Evolutionary conservation across 2,329 filamentous ascomycete species (phyloP).

Genomic region (Calonectria pseudoturangicola): DNA sequence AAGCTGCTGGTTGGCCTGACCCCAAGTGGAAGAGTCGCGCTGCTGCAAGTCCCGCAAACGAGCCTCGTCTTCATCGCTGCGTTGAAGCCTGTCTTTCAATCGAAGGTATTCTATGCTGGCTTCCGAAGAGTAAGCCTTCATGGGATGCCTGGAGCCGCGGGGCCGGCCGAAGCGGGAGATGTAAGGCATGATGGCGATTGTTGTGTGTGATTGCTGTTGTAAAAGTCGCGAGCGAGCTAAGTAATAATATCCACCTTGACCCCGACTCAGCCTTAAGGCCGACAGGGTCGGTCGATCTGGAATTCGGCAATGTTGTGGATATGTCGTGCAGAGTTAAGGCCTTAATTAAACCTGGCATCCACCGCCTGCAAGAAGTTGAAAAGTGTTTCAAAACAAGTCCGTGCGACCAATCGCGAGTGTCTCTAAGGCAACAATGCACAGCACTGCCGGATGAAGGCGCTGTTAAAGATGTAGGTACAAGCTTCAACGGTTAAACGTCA

Average conservation of each 20-base stretch:
- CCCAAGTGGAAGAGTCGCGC: neutral
- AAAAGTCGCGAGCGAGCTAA: neutral
- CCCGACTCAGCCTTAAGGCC: neutral
- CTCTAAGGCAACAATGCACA: neutral
- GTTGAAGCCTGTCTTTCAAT: neutral
- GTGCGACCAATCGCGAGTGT: neutral
- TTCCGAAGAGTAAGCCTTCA: neutral
- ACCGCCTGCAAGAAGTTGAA: neutral
- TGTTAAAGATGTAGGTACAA: neutral
- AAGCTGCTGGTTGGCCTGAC: neutral
- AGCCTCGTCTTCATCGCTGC: neutral
- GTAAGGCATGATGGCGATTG: neutral
- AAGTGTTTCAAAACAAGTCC: neutral
- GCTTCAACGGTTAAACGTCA: neutral
- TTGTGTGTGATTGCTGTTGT: neutral
- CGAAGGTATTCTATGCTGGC: neutral
- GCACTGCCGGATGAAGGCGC: neutral
- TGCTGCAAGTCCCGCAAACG: neutral
- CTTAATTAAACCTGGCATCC: neutral
- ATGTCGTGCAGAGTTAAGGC: neutral
- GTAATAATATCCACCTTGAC: neutral
- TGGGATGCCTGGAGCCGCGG: neutral
- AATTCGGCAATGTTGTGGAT: neutral
- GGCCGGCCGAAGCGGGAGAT: neutral
- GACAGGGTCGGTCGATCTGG: neutral